Evolutionary conservation across 768 basidiomycete species (phyloP).

Genomic region (Podaxis mareebaensis): DNA sequence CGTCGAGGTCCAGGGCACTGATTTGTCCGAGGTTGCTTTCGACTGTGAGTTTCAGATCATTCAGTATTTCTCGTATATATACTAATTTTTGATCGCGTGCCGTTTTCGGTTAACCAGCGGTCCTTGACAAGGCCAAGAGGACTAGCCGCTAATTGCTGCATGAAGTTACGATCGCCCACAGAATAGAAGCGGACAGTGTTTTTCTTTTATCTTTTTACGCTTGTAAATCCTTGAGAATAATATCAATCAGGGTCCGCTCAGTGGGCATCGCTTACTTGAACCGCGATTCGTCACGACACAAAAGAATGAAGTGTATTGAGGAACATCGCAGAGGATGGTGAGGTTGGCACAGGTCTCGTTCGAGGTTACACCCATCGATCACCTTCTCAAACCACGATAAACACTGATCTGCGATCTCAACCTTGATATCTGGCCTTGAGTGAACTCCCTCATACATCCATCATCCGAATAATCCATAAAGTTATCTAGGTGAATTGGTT

Average conservation of each 20-base stretch:
- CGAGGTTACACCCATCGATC: background rate
- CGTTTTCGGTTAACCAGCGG: slow-evolving; percentile 18
- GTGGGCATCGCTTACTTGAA: too few relatives aligned
- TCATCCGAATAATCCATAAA: slow-evolving; percentile 40
- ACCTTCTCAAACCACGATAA: slow-evolving; percentile 14
- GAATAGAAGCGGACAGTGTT: background rate
- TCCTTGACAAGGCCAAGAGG: slow-evolving; percentile 29
- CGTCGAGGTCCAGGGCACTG: slow-evolving; percentile 86
- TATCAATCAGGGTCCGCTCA: background rate
- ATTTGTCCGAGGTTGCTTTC: slow-evolving; percentile 67
- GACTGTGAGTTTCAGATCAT: slow-evolving; percentile 53
- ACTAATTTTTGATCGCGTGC: background rate
- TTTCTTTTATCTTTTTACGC: background rate
- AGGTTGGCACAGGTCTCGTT: background rate
- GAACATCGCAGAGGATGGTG: background rate
- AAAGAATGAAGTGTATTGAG: background rate
- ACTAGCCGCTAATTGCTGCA: background rate
- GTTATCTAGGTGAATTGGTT: slow-evolving; percentile 20
- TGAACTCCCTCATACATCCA: slow-evolving; percentile 35
- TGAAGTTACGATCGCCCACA: background rate
- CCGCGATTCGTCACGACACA: too few relatives aligned
- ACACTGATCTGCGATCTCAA: slow-evolving; percentile 10
- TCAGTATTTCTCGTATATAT: background rate
- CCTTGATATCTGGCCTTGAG: slow-evolving; percentile 27
- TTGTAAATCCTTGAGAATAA: background rate